phyloP scores from a whole-genome alignment of 768 basidiomycete genomes.

The Boletus pseudopeckii region DNA sequence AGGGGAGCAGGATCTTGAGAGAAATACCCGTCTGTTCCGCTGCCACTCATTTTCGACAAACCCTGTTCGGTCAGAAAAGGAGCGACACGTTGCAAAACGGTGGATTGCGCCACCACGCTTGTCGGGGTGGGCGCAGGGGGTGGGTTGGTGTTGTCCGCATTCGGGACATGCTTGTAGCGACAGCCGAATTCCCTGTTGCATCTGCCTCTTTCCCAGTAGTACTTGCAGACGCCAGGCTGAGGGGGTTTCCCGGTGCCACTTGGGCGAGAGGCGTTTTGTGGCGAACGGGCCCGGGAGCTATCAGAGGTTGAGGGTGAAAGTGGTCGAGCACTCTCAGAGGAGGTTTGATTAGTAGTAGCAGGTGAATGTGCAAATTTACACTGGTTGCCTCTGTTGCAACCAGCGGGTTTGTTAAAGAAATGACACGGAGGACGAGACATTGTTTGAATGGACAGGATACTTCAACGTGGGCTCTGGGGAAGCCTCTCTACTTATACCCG shows the following conservation, averaged over 20 bases:
- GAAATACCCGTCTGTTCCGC: slow-evolving; percentile 44
- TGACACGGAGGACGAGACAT: slow-evolving; percentile 36
- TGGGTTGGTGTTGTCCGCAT: background rate
- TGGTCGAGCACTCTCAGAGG: background rate
- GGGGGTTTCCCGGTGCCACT: slow-evolving; percentile 10
- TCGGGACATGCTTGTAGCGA: slow-evolving; percentile 37
- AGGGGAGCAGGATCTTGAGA: slow-evolving; percentile 26
- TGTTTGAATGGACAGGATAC: background rate
- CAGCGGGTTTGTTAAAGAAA: slow-evolving; percentile 40
- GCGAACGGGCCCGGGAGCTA: background rate
- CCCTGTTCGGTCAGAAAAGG: slow-evolving; percentile 46
- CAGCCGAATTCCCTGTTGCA: slow-evolving; percentile 49
- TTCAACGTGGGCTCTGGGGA: background rate
- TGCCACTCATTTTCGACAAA: slow-evolving; percentile 41
- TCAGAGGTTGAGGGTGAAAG: slow-evolving; percentile 8
- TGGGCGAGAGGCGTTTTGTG: slow-evolving; percentile 1
- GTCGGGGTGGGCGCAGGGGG: slow-evolving; percentile 8
- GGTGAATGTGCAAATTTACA: slow-evolving; percentile 37
- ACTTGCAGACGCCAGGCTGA: slow-evolving; percentile 40
- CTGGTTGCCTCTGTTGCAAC: slow-evolving; percentile 43
- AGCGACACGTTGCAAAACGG: slow-evolving; percentile 29
- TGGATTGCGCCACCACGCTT: slow-evolving; percentile 6
- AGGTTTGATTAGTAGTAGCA: slow-evolving; percentile 6
- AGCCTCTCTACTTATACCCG: background rate
- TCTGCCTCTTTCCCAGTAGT: slow-evolving; percentile 45